Base-by-base conservation (phyloP, 495 filamentous ascomycete genomes). In the Viridothelium virens region DNA sequence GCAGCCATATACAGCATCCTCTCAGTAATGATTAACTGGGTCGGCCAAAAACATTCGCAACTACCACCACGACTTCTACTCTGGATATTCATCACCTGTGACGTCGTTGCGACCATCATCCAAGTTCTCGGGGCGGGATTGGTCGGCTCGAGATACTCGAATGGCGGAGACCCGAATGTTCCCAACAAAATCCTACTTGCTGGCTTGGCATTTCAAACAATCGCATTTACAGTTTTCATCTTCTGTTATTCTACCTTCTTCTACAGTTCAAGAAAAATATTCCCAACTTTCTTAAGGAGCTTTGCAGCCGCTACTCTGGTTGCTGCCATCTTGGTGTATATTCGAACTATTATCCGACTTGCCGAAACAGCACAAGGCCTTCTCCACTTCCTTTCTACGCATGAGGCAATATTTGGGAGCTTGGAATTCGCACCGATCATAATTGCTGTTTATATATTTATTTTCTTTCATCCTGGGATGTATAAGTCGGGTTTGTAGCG, bases 361-460 rank as follows among this genome's bases (percentile, higher is more conserved):
- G 82, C 81, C 6, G 83, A 85, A 74, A 84, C 82, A 1, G 77
- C 80, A 0, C 70, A 84, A 70, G 82, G 84, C 0, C 69, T 85
- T 0, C 70, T 71, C 48, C 75, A 78, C n/a, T 72, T 76, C 38
- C 68, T 84, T 62, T 75, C 72, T 41, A 75, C 76, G 0, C 75
- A 80, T 68, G 82, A 84, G 70, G 76, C 77, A 2, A 83, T 74
- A 65, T 84, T 84, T 73, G 82, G 79, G 25, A 76, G 73, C 46
- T 70, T 84, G 66, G 82, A 84, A 72, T 84, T 83, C 70, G 75
- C 76, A 62, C 82, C 82, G 12, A 75, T 84, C 39, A 79, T 80
- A 33, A 46, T 82, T 67, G 80, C 80, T 2, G 75, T 79, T 1
- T 73, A 72, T 61, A 34, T 82, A 38, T 70, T 83, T 44, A 73